phyloP scores from a whole-genome alignment of 306 rosid genomes.

The Castanea crenata region DNA sequence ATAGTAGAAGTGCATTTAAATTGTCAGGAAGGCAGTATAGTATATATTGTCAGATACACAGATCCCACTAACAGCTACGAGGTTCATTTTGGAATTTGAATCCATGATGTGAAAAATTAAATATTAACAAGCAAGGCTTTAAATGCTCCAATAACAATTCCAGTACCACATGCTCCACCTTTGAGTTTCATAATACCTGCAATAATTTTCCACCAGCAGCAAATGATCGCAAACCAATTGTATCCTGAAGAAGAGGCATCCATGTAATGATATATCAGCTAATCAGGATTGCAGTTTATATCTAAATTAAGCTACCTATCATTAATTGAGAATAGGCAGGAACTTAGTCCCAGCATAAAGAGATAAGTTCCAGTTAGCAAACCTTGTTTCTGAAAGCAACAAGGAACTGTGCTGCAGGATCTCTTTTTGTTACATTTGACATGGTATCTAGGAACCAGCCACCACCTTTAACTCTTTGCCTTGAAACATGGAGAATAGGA shows the following conservation, averaged over 20 bases:
- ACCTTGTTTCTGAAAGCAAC: conserved; percentile 88
- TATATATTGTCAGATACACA: background rate
- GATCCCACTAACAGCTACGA: conserved; percentile 10
- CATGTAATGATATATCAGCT: conserved; percentile 29
- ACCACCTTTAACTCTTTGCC: conserved; percentile 94
- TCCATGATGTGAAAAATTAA: conserved; percentile 11
- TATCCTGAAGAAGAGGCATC: conserved; percentile 58
- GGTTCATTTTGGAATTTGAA: background rate
- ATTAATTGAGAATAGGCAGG: conserved; percentile 14
- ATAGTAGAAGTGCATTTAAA: conserved; percentile 14
- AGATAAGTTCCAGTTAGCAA: conserved; percentile 22
- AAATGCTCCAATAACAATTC: background rate
- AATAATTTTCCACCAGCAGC: conserved; percentile 95
- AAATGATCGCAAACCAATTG: conserved; percentile 91
- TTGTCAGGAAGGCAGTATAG: conserved; percentile 1
- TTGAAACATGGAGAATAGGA: conserved; percentile 68
- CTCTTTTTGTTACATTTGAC: conserved; percentile 86
- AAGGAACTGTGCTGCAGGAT: conserved; percentile 94
- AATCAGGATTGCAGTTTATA: conserved; percentile 20
- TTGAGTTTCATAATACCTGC: conserved; percentile 54
- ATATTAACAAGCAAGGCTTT: background rate
- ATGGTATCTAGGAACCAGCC: conserved; percentile 88
- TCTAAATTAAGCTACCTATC: conserved; percentile 10
- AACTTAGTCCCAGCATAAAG: conserved; percentile 2
- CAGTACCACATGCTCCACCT: background rate